Evolutionary conservation across 345 rosid genomes (phyloP), one percentile per base, ranked within the genome.

Genomic region (Acer negundo): DNA sequence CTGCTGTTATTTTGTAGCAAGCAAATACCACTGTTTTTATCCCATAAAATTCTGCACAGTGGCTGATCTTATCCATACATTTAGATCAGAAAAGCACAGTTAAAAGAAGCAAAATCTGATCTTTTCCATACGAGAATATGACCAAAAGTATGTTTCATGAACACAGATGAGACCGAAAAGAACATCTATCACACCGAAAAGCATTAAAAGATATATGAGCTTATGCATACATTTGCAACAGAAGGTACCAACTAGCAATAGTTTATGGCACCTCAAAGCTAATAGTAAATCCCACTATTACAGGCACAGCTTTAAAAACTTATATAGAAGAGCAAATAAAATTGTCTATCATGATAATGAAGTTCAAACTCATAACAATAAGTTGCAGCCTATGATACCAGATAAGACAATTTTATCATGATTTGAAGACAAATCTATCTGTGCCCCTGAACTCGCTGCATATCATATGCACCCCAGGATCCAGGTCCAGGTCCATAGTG

Each of bases 391-490:
- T 75, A 70, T 80, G 82, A 75, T 82, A 83, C 88, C 85, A 58
- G 77, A 68, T 80, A 70, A 64, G 78, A 82, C 58, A 69, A 78
- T 81, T 80, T 78, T 77, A 77, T 69, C 75, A 69, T 71, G 79
- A 61, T 69, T 64, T 46, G 73, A 62, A 67, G 70, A 76, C 65
- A 75, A 72, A 68, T 85, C 88, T 92, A 93, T 84, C 87, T 73
- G 83, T 87, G 97, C 49, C 97, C 93, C 84, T 87, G 97, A 78
- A 89, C 82, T 76, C 89, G 88, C 72, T 87, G 93, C 80, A 82
- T 80, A 80, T 92, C 94, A 79, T 89, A 90, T 76, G 86, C 90
- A 84, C 87, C 92, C 89, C 92, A 87, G 76, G 94, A 80, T 68
- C 83, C 86, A 80, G 94, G 84, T 75, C 81, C 90, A 49, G 78